A percentile compares a stretch with the other conserved stretches of the same genome.
phyloP scores from a whole-genome alignment of 2,329 filamentous ascomycete genomes.

The Epichloe brachyelytri region DNA sequence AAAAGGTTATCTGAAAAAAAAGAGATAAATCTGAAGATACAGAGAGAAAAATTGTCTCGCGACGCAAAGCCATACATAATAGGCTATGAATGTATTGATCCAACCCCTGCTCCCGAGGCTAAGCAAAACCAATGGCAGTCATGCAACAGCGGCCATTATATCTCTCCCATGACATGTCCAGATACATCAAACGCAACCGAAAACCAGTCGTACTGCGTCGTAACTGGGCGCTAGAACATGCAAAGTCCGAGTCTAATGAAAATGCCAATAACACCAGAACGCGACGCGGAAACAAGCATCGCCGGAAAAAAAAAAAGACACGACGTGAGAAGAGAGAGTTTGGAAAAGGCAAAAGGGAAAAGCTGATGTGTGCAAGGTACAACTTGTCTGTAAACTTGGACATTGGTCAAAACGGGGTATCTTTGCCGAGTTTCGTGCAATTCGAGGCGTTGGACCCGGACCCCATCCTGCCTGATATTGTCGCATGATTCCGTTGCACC shows the following conservation, averaged over 20 bases:
- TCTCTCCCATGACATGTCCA: background rate
- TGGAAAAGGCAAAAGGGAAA: background rate
- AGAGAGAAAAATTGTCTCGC: background rate
- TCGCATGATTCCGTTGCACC: too few relatives aligned
- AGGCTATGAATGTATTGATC: background rate
- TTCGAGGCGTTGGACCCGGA: too few relatives aligned
- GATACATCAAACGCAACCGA: background rate
- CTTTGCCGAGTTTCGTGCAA: too few relatives aligned
- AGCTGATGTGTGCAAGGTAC: background rate
- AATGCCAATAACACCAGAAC: background rate
- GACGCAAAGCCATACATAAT: background rate
- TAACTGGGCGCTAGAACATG: background rate
- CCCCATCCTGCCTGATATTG: too few relatives aligned
- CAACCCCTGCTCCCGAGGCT: background rate
- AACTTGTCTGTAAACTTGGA: too few relatives aligned
- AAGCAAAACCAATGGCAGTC: background rate
- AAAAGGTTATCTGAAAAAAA: background rate
- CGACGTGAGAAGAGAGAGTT: background rate
- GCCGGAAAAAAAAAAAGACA: background rate
- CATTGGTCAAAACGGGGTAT: too few relatives aligned
- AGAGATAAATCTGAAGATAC: background rate
- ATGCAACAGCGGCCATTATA: background rate
- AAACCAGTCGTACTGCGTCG: background rate
- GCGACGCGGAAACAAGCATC: background rate
- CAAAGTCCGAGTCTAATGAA: background rate